These are phyloP conservation scores for Leptodontidium sp. DNA, from an alignment of 2,329 filamentous ascomycete species.

Conservation along the genomic window DNA sequence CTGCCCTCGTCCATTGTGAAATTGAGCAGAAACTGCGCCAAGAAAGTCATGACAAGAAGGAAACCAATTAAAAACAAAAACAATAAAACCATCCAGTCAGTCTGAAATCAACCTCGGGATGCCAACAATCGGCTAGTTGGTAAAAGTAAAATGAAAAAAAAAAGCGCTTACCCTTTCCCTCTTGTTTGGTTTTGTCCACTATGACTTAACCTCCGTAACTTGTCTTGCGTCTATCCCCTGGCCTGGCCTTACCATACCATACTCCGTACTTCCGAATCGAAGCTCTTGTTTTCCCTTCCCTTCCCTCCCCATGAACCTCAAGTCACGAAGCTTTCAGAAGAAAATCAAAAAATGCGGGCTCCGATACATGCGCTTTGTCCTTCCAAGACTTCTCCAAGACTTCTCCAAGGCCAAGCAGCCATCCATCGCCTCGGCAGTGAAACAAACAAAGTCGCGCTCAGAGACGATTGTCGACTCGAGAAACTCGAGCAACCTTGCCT, in stretches of 20 bases:
- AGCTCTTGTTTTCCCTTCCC: neutral
- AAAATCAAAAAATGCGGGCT: neutral
- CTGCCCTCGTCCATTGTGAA: neutral
- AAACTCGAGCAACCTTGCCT: neutral
- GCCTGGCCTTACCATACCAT: neutral
- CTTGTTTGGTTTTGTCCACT: neutral
- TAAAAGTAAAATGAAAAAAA: neutral
- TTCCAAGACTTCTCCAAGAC: conserved; percentile 17
- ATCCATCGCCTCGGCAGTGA: conserved; percentile 21
- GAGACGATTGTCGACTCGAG: neutral
- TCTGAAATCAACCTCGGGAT: neutral
- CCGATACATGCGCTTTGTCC: conserved; percentile 16
- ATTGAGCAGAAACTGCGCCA: conserved; percentile 5
- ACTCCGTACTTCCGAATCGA: neutral
- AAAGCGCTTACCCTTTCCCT: conserved; percentile 5
- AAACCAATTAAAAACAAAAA: neutral
- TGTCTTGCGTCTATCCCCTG: neutral
- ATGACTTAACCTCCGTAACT: neutral
- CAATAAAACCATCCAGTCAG: neutral
- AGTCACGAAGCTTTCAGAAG: conserved; percentile 2
- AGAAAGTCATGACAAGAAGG: neutral
- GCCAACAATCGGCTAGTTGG: neutral
- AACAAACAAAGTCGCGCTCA: conserved; percentile 28
- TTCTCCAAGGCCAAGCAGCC: neutral
- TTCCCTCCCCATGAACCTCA: neutral